Base-by-base conservation (phyloP, 164 flowering plant genomes). In the Pachysandra terminalis region DNA sequence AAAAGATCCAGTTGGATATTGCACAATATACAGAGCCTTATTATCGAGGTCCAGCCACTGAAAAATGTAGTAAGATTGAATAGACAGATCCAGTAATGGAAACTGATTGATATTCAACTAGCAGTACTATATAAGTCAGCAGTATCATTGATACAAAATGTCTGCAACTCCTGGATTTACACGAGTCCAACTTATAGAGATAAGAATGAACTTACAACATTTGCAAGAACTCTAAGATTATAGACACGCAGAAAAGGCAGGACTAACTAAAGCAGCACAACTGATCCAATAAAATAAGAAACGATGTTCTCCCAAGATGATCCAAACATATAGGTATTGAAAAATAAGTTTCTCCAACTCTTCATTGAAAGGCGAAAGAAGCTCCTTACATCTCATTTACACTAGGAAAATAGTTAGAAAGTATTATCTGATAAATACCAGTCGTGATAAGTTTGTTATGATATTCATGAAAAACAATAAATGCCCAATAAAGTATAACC, bases 11-110 rank as follows among this genome's bases (percentile, higher is more conserved):
- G 37, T 12, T 19, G 28, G 25, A 67, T 61, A 64, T 22, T 59
- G 14, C n/a, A 23, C 55, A 49, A n/a, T 24, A 56, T 57, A 62
- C 37, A 62, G 48, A 60, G 64, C 67, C 48, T 37, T 16, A 35
- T 17, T 21, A 41, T 58, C 66, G 40, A 73, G 74, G n/a, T 65
- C 62, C 73, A 53, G 45, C 56, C 68, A 59, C 77, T 65, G 65
- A 45, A 64, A 75, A 65, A 61, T 45, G 13, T 21, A 19, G 40
- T 35, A 45, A 56, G 27, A 22, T 55, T 28, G 16, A 57, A 62
- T 49, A 37, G 56, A 71, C 41, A 67, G 41, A 62, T 56, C 58
- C 65, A 58, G 1, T 15, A 23, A 35, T 27, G 23, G 15, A 23
- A 9, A 22, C 24, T 35, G 28, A 28, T 23, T 19, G 25, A 61